Evolutionary conservation across 306 rosid genomes (phyloP), one percentile per base, ranked within the genome.

Genomic region (Gastrolobium villosum): DNA sequence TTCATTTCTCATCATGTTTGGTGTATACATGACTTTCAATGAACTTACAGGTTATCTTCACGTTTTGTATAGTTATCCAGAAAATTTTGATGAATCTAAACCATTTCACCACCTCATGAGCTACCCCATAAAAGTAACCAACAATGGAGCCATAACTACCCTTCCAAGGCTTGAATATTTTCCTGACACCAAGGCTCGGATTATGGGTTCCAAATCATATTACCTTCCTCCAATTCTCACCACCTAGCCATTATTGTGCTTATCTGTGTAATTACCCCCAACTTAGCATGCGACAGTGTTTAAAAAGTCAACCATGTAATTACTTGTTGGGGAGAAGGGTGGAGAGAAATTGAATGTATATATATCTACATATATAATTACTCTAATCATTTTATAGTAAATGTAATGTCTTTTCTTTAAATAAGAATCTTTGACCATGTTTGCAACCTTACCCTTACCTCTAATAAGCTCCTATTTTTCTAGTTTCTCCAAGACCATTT

Each of bases 171-270:
- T 79, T 65, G 59, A 75, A 70, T 56, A 8, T 80, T 85, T 85
- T 70, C 89, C 89, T 74, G 89, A 85, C 70, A 82, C 89, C 32
- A 74, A 79, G 50, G 89, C 89, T 70, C 13, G 37, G 60, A 65
- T 85, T 78, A 60, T 85, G 0, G 86, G 86, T 45, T 2, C 76
- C 52, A 82, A 49, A 43, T 55, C 84, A 54, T 76, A 74, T 4
- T 79, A 39, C 44, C 82, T 85, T 70, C 84, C 80, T 55, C 77
- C 86, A 50, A 79, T 85, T 60, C 86, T 85, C 70, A 85, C 89
- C 74, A 82, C 89, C 45, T 85, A 76, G 53, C 65, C 49, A 14
- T 3, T 36, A 10, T 37, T 4, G 10, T 56, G 35, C 65, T 10
- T 20, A 5, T 70, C 15, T 49, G 5, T 8, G 43, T 5, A 34